Base-by-base conservation (phyloP, 805 yeast species). In the Cyberlindnera suaveolens region DNA sequence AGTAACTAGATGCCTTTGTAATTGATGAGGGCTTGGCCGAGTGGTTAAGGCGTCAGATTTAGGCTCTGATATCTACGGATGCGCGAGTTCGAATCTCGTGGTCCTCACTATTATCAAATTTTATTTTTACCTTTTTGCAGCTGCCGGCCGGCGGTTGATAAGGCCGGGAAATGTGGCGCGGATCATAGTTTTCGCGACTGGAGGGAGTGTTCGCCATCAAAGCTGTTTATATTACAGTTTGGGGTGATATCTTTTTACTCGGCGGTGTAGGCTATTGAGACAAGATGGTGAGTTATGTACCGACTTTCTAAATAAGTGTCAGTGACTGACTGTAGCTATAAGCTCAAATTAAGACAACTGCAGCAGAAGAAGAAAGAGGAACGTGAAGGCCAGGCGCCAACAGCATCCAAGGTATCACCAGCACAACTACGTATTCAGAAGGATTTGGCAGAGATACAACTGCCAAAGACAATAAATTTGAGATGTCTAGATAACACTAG, bases 341-440 rank as follows among this genome's bases (percentile, higher is more conserved):
- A 72, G 84, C 61, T 80, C 42, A 78, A 78, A 58, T 71, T 79
- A 35, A 77, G 83, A 67, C 75, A 75, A 45, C 61, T 78, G 45
- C 81, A 78, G 59, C 71, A 72, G 61, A 71, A 75, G 59, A 74
- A 76, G 53, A 78, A 75, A 51, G 74, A 76, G 44, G 70, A 74
- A 52, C 65, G 61, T 6, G 36, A 49, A 29, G 46, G 47, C 2
- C 35, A 41, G 15, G 29, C 32, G 1, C 10, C 39, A 13, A 38
- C 42, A 5, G 32, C 34, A 14, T 15, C 39, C 3, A 63, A 62
- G 47, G 63, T 65, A 9, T 62, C 77, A 2, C 76, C 90, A 6
- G 90, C 95, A 1, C 87, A 82, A 55, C 70, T 86, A 19, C 70
- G 96, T 39, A 77, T 83, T 16, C 90, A 85, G 54, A 83, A 82